phyloP scores from a whole-genome alignment of 345 rosid species.

The Eucalyptus camaldulensis region DNA sequence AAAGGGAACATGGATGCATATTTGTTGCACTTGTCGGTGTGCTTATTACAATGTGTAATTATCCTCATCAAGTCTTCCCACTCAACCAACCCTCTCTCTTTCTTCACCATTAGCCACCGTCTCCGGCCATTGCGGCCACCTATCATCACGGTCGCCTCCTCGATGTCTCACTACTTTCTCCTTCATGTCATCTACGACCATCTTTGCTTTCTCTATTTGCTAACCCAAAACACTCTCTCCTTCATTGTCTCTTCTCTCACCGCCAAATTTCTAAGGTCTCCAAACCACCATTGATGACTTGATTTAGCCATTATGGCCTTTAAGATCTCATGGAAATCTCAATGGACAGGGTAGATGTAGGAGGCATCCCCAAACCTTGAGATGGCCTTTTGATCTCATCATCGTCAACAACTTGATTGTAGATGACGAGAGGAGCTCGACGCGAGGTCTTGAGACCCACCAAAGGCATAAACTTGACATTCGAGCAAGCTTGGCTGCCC shows the following conservation, averaged over 20 bases:
- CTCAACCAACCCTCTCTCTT: neutral
- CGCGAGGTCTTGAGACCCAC: neutral
- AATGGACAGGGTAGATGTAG: neutral
- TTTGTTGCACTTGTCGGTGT: neutral
- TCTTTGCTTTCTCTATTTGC: neutral
- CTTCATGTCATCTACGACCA: neutral
- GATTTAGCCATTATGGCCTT: no score
- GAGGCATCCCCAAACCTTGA: neutral
- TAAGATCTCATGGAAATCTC: neutral
- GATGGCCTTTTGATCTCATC: neutral
- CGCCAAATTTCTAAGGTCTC: neutral
- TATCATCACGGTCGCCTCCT: neutral
- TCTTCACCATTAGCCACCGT: neutral
- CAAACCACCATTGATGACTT: neutral
- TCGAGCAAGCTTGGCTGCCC: neutral
- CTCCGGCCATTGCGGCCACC: rapidly evolving
- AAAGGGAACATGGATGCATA: no score
- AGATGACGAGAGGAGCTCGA: neutral
- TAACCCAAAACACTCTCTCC: neutral
- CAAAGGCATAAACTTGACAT: neutral
- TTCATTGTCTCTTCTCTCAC: neutral
- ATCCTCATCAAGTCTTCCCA: neutral
- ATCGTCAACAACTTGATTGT: no score
- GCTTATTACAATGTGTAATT: neutral
- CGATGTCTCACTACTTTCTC: neutral